Evolutionary conservation across 129 eudicot genomes (phyloP).

Genomic region (Flaveria ramosissima): DNA sequence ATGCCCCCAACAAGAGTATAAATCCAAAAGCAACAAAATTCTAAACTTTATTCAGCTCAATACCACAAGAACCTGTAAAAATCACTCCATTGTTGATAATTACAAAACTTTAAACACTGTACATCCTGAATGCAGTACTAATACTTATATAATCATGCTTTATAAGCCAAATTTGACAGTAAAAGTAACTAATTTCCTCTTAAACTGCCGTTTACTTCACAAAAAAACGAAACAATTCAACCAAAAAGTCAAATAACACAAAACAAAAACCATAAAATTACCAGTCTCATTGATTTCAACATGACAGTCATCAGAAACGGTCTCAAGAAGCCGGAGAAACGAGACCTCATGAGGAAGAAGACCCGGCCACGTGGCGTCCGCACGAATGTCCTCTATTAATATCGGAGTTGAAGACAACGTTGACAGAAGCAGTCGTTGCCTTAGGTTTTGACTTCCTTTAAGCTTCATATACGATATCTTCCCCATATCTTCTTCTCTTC

Average conservation of each 20-base stretch:
- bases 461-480: conserved; percentile 64
- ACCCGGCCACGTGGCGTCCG: conserved; percentile 76
- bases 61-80: not conserved
- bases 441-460: conserved; percentile 69
- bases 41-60: too few species aligned
- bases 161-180: not conserved
- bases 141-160: not conserved
- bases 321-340: conserved; percentile 77
- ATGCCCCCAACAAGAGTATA: too few species aligned
- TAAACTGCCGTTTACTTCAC: not conserved
- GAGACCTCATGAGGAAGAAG: conserved; percentile 81
- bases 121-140: too few species aligned
- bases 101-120: too few species aligned
- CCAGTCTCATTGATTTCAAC: conserved; percentile 93
- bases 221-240: not conserved
- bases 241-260: not conserved
- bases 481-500: conserved; percentile 40
- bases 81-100: not conserved
- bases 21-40: too few species aligned
- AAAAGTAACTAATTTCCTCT: not conserved
- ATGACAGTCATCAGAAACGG: conserved; percentile 67
- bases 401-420: conserved; percentile 77
- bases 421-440: conserved; percentile 63
- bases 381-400: conserved; percentile 80
- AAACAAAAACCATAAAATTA: conserved; percentile 28